phyloP scores from a whole-genome alignment of 176 grass and related monocot genomes.

The Aegilops bicornis region DNA sequence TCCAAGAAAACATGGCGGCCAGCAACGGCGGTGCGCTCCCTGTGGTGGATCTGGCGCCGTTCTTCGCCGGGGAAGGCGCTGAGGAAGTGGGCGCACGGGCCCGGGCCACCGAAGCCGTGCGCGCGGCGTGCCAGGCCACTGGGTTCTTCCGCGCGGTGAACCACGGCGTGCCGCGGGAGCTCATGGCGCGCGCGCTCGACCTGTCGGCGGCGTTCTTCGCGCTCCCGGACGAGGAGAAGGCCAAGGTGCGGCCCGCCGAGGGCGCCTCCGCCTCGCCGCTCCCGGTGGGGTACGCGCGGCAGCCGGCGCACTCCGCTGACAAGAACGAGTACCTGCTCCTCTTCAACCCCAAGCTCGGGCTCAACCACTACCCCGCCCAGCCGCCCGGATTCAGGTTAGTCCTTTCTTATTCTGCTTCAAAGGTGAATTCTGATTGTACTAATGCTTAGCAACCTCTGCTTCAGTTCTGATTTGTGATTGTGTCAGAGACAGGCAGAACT shows the following conservation, averaged over 20 bases:
- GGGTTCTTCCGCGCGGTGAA: conserved; percentile 51
- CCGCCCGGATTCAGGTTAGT: conserved; percentile 24
- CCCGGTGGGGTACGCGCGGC: conserved; percentile 38
- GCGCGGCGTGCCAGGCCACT: conserved; percentile 24
- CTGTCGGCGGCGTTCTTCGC: conserved; percentile 38
- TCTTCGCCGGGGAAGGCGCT: not conserved
- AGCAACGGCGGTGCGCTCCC: conserved; percentile 9
- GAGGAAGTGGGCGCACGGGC: not conserved
- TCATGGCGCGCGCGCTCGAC: conserved; percentile 25
- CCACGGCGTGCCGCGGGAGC: conserved; percentile 28
- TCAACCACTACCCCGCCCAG: conserved; percentile 23
- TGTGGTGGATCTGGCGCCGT: conserved; percentile 31
- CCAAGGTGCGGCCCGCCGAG: not conserved
- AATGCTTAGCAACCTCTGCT: too few species aligned
- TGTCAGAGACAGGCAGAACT: too few species aligned
- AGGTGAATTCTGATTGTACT: too few species aligned
- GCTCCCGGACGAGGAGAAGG: conserved; percentile 40
- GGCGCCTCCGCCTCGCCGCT: not conserved
- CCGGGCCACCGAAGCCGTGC: conserved; percentile 17
- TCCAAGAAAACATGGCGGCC: too few species aligned
- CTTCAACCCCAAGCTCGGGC: conserved; percentile 20
- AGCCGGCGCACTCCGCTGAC: conserved; percentile 30
- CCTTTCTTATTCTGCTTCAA: not conserved
- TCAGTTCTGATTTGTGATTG: too few species aligned
- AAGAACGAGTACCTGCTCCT: conserved; percentile 45